These are phyloP conservation scores for Drechslera avenae DNA, from an alignment of 2,329 filamentous ascomycete species.

Conservation along the genomic window DNA sequence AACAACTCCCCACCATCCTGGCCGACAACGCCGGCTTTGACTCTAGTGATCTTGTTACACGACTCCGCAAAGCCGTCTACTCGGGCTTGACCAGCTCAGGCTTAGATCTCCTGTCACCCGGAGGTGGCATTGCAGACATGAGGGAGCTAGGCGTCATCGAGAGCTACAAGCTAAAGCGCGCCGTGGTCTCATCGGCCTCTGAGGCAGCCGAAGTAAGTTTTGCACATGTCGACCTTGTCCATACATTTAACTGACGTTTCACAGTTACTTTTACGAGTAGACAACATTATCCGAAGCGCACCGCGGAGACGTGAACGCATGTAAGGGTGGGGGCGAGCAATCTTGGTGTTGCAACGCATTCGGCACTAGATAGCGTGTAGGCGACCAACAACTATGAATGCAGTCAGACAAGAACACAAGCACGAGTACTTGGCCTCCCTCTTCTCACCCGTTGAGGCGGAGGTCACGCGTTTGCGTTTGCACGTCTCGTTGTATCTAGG, in stretches of 20 bases:
- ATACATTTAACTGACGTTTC: slow-evolving; percentile 35
- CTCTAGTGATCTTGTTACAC: slow-evolving; percentile 89
- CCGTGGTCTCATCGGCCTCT: slow-evolving; percentile 94
- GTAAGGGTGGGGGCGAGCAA: slow-evolving; percentile 50
- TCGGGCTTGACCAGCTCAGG: slow-evolving; percentile 92
- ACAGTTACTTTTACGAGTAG: slow-evolving; percentile 86
- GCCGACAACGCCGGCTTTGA: slow-evolving; percentile 97
- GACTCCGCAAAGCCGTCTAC: slow-evolving; percentile 92
- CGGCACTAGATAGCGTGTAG: slow-evolving; percentile 36
- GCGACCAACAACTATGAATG: slow-evolving; percentile 35
- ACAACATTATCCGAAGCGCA: slow-evolving; percentile 96
- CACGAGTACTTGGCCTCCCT: not conserved
- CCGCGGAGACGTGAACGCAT: slow-evolving; percentile 81
- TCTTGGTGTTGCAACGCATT: slow-evolving; percentile 22
- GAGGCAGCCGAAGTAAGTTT: slow-evolving; percentile 89
- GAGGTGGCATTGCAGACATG: slow-evolving; percentile 95
- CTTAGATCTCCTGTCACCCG: slow-evolving; percentile 84
- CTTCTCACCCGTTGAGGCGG: not conserved
- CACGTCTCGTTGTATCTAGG: no score
- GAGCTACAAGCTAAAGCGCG: slow-evolving; percentile 97
- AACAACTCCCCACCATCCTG: slow-evolving; percentile 93
- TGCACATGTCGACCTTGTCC: not conserved
- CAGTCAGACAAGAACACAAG: slow-evolving; percentile 20
- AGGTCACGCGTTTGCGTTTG: not conserved
- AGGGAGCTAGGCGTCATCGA: slow-evolving; percentile 92